Percentiles rank a stretch among this genome's conserved stretches.
These are phyloP conservation scores for Mycena rosella DNA, from an alignment of 768 basidiomycete genomes.

Conservation along the genomic window DNA sequence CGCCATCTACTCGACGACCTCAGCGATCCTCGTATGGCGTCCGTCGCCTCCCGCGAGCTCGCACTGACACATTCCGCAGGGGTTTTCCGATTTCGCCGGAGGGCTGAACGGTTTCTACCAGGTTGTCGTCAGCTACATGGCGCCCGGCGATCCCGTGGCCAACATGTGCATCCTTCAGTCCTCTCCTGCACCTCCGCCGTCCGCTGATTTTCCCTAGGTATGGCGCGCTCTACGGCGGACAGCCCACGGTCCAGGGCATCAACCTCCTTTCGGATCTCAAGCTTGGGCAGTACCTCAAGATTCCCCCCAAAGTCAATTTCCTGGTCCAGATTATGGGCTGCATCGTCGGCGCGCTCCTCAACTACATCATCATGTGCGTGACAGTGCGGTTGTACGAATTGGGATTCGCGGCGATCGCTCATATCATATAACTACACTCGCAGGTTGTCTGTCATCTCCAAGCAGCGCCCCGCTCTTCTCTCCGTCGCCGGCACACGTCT, in stretches of 20 bases:
- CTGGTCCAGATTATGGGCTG: conserved; percentile 56
- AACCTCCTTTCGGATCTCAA: conserved; percentile 60
- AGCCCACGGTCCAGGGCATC: conserved; percentile 52
- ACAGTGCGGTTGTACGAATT: conserved; percentile 12
- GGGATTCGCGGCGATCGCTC: conserved; percentile 16
- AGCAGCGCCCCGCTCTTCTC: conserved; percentile 34
- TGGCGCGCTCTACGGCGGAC: conserved; percentile 42
- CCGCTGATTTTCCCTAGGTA: conserved; percentile 25
- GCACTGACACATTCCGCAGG: conserved; percentile 26
- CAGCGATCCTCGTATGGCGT: conserved; percentile 27
- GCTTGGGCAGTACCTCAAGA: conserved; percentile 53
- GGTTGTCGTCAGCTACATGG: conserved; percentile 28
- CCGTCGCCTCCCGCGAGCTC: conserved; percentile 23
- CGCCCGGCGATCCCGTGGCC: conserved; percentile 48
- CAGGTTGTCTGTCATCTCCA: conserved; percentile 28
- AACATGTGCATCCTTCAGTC: conserved; percentile 45
- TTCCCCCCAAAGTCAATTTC: conserved; percentile 63
- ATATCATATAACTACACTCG: conserved; percentile 20
- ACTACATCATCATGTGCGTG: conserved; percentile 39
- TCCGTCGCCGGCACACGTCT: conserved; percentile 46
- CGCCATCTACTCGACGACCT: conserved; percentile 27
- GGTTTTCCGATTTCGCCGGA: conserved; percentile 22
- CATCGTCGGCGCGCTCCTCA: conserved; percentile 52
- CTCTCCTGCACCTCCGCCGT: conserved; percentile 13
- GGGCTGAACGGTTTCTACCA: conserved; percentile 29